Evolutionary conservation across 371 early-diverging fungal species (phyloP).

Genomic region (Mucor irregularis): DNA sequence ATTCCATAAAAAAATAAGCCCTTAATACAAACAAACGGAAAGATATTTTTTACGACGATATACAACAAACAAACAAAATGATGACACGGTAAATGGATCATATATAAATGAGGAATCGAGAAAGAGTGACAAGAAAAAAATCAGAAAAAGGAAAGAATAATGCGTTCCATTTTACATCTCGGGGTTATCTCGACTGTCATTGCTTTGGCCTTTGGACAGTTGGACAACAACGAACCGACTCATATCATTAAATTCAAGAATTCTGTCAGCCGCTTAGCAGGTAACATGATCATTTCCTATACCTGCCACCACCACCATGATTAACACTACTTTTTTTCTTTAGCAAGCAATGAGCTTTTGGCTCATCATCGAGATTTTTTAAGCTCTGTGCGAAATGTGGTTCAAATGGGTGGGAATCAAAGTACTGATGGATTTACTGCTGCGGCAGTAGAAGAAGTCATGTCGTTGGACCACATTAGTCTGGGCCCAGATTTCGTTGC

Average conservation of each 20-base stretch:
- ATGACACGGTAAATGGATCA: too few species aligned
- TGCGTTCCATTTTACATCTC: slow-evolving; percentile 7
- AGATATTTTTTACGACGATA: too few species aligned
- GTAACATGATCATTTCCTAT: slow-evolving; percentile 1
- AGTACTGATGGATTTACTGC: background rate
- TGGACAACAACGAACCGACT: slow-evolving; percentile 18
- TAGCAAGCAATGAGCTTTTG: slow-evolving; percentile 11
- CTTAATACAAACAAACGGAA: too few species aligned
- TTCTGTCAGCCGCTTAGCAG: slow-evolving; percentile 2
- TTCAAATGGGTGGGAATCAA: background rate
- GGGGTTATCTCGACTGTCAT: slow-evolving; percentile 7
- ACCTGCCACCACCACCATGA: too few species aligned
- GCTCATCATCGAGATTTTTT: slow-evolving; percentile 19
- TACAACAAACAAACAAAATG: too few species aligned
- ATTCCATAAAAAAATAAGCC: too few species aligned
- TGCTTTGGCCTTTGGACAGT: slow-evolving; percentile 2
- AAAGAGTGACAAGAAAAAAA: background rate
- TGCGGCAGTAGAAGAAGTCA: background rate
- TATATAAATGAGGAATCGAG: background rate
- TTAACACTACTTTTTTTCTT: background rate
- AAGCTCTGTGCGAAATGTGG: slow-evolving; percentile 6
- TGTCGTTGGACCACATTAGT: slow-evolving; percentile 17
- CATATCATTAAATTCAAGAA: slow-evolving; percentile 28
- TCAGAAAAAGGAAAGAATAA: background rate
- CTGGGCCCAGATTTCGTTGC: slow-evolving; percentile 16